Conservation (phyloP, 31 red algal genomes). For the Porphyra umbilicalis region DNA sequence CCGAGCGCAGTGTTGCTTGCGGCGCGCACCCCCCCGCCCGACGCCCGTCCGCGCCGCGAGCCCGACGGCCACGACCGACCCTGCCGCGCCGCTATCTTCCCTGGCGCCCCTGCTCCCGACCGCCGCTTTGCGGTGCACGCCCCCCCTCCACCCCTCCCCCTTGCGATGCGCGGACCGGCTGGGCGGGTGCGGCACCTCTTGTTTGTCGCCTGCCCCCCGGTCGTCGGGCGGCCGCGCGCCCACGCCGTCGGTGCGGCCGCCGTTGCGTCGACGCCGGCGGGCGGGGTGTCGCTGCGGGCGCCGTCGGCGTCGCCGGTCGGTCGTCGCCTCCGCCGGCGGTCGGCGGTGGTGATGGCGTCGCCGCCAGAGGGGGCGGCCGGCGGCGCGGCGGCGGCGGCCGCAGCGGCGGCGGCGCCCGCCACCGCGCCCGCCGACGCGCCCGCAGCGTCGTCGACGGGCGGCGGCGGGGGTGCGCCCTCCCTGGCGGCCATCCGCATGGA, state of each 20-base stretch:
- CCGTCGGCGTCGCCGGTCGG: background rate
- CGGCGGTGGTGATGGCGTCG: background rate
- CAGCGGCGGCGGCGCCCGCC: background rate
- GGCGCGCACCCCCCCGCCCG: too few species aligned
- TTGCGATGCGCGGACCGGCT: background rate
- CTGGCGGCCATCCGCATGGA: slow-evolving; percentile 37
- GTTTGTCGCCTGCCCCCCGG: background rate
- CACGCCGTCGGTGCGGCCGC: background rate
- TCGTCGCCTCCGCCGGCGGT: background rate
- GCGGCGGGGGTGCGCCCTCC: background rate
- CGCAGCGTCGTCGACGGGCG: background rate
- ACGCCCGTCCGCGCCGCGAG: too few species aligned
- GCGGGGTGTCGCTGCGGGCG: too few species aligned
- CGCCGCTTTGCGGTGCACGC: background rate
- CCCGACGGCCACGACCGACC: too few species aligned
- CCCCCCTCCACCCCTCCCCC: background rate
- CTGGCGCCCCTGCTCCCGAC: background rate
- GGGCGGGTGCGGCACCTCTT: background rate
- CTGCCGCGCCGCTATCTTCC: too few species aligned
- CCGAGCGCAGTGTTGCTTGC: too few species aligned
- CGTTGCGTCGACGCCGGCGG: background rate
- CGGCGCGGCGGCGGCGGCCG: background rate
- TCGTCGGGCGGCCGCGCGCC: background rate
- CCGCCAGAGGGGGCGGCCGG: background rate
- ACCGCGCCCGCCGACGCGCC: background rate